Evolutionary conservation across 805 yeast genomes (phyloP), one percentile per base, ranked within the genome.

Genomic region (Huiozyma sinensis): DNA sequence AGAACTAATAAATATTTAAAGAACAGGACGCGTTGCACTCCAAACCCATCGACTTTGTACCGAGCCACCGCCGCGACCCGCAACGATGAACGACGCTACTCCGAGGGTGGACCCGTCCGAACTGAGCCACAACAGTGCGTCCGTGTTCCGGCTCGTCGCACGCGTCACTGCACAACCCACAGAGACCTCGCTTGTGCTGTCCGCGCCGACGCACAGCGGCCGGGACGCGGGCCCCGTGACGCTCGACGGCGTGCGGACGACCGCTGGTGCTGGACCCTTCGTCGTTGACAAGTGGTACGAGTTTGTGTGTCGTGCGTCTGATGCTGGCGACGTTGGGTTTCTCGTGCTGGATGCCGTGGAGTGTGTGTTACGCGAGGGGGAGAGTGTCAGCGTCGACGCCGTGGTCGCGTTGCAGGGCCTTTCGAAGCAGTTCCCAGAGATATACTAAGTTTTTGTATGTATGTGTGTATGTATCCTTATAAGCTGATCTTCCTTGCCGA

Each of bases 271-370:
- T 28, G 24, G 24, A 17, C 52, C 50, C 40, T 56, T 59, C 31
- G 58, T 53, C 29, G 36, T 47, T 1, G 63, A 52, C n/a, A 42
- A 50, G n/a, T 62, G 65, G 65, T 61, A 58, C 44, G 66, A 62
- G 47, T 58, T 62, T 42, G 58, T 62, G 6, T 61, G 64, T 36
- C 51, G 65, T 40, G 49, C 56, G 7, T 55, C 57, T 38, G 66
- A 62, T 46, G 50, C 52, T 31, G 66, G 66, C 28, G 66, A 62
- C 32, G 48, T 50, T 7, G 65, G 61, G 6, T 58, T 62, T 38
- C 42, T 62, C 36, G 57, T 61, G n/a, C 47, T 62, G 33, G 66
- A 62, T 47, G 56, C 64, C 7, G 59, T 61, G 9, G 48, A 50
- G 29, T 61, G 65, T 45, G 46, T 49, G 29, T 41, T 61, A 30